phyloP scores from a whole-genome alignment of 192 early-diverging fungal genomes.

The Coemansia sp. region DNA sequence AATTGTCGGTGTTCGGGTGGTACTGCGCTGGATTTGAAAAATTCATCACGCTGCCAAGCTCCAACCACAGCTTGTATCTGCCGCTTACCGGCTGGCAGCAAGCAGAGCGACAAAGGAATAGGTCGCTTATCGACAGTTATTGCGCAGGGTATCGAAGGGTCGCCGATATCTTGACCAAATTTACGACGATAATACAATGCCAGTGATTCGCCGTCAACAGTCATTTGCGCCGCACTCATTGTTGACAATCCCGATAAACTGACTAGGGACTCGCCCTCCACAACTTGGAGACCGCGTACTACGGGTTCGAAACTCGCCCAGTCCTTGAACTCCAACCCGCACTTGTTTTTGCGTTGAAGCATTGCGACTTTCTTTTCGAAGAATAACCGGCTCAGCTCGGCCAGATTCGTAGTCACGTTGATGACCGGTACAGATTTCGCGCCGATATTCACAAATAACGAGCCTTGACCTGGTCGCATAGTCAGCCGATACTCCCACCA shows the following conservation, averaged over 20 bases:
- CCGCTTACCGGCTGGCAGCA: not conserved
- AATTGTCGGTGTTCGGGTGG: not conserved
- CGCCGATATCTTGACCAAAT: not conserved
- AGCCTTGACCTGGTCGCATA: slow-evolving; percentile 6
- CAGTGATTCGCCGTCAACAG: slow-evolving; percentile 5
- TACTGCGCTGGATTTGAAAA: slow-evolving; percentile 6
- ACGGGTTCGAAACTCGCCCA: slow-evolving; percentile 21
- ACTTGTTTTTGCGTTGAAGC: not conserved
- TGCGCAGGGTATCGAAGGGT: slow-evolving; percentile 20
- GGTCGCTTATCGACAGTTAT: not conserved
- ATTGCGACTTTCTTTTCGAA: not conserved
- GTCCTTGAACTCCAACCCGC: not conserved
- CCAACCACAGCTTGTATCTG: slow-evolving; percentile 10
- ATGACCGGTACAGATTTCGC: slow-evolving; percentile 19
- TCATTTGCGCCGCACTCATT: not conserved
- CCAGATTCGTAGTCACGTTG: slow-evolving; percentile 10
- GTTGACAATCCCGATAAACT: slow-evolving; percentile 6
- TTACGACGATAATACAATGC: slow-evolving; percentile 14
- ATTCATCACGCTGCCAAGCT: slow-evolving; percentile 13
- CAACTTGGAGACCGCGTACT: slow-evolving; percentile 8
- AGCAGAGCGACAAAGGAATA: slow-evolving; percentile 24
- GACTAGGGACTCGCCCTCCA: not conserved
- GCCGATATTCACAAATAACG: slow-evolving; percentile 13
- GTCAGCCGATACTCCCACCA: slow-evolving; percentile 43
- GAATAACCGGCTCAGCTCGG: slow-evolving; percentile 9